Conservation (phyloP, 164 flowering plant species). For the Akebia trifoliata region DNA sequence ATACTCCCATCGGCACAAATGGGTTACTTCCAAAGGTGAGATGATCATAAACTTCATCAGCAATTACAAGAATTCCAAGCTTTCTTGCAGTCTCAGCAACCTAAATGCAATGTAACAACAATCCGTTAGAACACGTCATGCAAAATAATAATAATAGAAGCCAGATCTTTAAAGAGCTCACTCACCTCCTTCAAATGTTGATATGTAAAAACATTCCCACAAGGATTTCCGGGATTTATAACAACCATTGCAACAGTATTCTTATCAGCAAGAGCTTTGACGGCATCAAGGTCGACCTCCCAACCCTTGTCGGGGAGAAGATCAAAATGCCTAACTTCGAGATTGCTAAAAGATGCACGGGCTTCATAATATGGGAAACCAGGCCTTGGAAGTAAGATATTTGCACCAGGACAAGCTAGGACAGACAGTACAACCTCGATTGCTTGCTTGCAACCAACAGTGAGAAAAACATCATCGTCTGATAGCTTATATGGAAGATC, state of each 20-base stretch:
- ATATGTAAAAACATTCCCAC: conserved; percentile 75
- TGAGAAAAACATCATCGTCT: conserved; percentile 68
- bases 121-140: background rate
- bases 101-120: conserved; percentile 27
- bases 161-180: background rate
- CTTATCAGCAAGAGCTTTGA: conserved; percentile 71
- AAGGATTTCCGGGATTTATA: conserved; percentile 93
- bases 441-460: conserved; percentile 88
- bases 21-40: conserved; percentile 72
- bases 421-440: conserved; percentile 63
- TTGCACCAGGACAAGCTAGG: conserved; percentile 73
- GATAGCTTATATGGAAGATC: conserved; percentile 75
- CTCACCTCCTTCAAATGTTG: conserved; percentile 70
- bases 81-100: conserved; percentile 77
- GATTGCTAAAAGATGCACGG: conserved; percentile 46
- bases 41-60: conserved; percentile 94
- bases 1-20: conserved; percentile 91
- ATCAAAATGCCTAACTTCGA: conserved; percentile 68
- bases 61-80: conserved; percentile 61
- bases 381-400: conserved; percentile 84
- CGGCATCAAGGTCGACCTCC: conserved; percentile 76
- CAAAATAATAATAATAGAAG: background rate
- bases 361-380: conserved; percentile 84
- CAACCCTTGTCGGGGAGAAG: conserved; percentile 77
- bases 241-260: conserved; percentile 85